A percentile compares a stretch with the other conserved stretches of the same genome.
These are phyloP conservation scores for Melaleuca alternifolia DNA, from an alignment of 345 rosid species.

Conservation along the genomic window DNA sequence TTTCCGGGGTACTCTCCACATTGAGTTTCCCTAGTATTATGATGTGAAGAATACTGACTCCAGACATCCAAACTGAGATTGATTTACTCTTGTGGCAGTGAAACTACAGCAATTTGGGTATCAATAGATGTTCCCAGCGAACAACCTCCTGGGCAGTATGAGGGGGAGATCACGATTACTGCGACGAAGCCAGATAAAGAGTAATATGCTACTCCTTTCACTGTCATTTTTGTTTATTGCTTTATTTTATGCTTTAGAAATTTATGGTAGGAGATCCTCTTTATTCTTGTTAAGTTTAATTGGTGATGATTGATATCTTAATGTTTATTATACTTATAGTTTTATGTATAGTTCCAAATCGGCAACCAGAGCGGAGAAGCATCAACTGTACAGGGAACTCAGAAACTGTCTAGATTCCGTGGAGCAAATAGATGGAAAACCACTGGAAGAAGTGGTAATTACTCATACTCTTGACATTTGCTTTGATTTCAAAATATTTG, in stretches of 20 bases:
- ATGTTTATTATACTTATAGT: background rate
- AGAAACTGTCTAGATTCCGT: conserved; percentile 53
- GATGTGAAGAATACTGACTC: background rate
- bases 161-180: conserved; percentile 75
- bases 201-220: conserved; percentile 21
- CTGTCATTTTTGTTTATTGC: background rate
- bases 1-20: conserved; percentile 57
- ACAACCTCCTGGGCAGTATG: conserved; percentile 87
- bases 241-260: background rate
- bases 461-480: background rate
- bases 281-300: background rate
- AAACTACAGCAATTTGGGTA: conserved; percentile 80
- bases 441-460: conserved; percentile 66
- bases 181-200: conserved; percentile 53
- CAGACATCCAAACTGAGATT: background rate
- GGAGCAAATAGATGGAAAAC: conserved; percentile 67
- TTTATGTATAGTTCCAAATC: conserved; percentile 22
- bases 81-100: conserved; percentile 34
- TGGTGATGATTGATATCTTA: background rate
- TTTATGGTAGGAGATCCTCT: background rate
- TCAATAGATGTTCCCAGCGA: conserved; percentile 82
- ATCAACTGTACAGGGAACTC: conserved; percentile 50
- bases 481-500: background rate
- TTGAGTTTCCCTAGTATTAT: background rate
- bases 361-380: conserved; percentile 51